Evolutionary conservation across 768 basidiomycete genomes (phyloP).

Genomic region (Mycena rebaudengoi): DNA sequence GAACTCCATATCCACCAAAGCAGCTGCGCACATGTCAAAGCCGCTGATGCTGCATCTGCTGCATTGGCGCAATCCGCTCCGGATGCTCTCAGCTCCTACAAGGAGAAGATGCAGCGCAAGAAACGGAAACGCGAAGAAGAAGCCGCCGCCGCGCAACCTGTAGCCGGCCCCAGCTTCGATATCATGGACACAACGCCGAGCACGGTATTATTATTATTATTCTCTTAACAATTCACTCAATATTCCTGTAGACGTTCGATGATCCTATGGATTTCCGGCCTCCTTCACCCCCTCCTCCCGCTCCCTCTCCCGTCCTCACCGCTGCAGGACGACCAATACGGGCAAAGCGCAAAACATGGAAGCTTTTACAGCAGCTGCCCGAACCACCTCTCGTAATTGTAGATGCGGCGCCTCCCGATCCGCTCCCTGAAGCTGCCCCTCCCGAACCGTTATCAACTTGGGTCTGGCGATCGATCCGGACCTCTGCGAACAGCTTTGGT

Average conservation of each 20-base stretch:
- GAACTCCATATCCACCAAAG: neutral
- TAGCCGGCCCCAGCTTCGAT: too few species aligned
- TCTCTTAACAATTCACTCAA: too few species aligned
- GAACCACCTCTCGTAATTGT: neutral
- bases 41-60: neutral
- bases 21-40: neutral
- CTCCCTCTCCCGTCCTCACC: neutral
- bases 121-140: too few species aligned
- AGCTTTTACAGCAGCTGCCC: slow-evolving; percentile 26
- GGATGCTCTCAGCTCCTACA: too few species aligned
- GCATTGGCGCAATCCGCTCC: neutral
- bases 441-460: neutral
- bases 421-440: neutral
- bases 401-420: neutral
- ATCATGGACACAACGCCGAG: too few species aligned
- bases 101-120: too few species aligned
- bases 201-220: too few species aligned
- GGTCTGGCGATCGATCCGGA: slow-evolving; percentile 12
- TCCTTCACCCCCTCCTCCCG: neutral
- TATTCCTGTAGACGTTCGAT: too few species aligned
- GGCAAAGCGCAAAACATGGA: slow-evolving; percentile 26
- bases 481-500: slow-evolving; percentile 18
- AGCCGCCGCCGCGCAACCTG: too few species aligned
- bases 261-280: neutral
- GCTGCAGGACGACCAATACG: slow-evolving; percentile 12